Evolutionary conservation across 306 rosid genomes (phyloP).

Genomic region (Dalbergia oliveri): DNA sequence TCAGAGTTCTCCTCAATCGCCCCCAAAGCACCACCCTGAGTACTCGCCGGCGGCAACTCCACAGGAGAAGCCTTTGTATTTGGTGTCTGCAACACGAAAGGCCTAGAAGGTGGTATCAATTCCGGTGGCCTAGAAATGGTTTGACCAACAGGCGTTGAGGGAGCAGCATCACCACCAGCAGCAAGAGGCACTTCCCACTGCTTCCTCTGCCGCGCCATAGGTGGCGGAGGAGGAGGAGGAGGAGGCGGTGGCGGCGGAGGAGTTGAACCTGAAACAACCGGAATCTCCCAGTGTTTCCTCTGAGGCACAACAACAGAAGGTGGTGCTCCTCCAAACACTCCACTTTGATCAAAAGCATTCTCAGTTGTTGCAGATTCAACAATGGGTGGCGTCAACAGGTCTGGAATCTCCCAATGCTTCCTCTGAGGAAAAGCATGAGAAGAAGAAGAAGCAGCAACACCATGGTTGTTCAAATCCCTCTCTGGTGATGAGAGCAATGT

Average conservation of each 20-base stretch:
- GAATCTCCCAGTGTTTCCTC: conserved; percentile 62
- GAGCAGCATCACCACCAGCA: neutral
- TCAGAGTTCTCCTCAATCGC: conserved; percentile 61
- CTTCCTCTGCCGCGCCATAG: conserved; percentile 32
- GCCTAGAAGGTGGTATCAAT: conserved; percentile 64
- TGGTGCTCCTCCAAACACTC: neutral
- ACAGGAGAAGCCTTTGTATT: conserved; percentile 65
- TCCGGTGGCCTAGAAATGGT: conserved; percentile 64
- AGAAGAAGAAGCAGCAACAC: neutral
- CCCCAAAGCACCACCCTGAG: conserved; percentile 43
- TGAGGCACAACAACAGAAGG: conserved; percentile 15
- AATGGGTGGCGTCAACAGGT: conserved; percentile 48
- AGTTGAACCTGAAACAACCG: conserved; percentile 41
- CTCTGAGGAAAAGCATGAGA: conserved; percentile 28
- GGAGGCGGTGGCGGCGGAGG: conserved; percentile 48
- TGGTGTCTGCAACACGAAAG: conserved; percentile 57
- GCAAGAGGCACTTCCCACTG: conserved; percentile 56
- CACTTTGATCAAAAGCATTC: neutral
- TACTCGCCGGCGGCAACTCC: conserved; percentile 63
- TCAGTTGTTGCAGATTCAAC: conserved; percentile 33
- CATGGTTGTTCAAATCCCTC: conserved; percentile 45
- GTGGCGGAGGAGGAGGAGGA: neutral
- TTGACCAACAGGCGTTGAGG: conserved; percentile 47
- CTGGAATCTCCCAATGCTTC: conserved; percentile 61
- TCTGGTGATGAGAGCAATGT: conserved; percentile 61